Conservation (phyloP, 164 flowering plant genomes). For the Tinospora cordifolia region DNA sequence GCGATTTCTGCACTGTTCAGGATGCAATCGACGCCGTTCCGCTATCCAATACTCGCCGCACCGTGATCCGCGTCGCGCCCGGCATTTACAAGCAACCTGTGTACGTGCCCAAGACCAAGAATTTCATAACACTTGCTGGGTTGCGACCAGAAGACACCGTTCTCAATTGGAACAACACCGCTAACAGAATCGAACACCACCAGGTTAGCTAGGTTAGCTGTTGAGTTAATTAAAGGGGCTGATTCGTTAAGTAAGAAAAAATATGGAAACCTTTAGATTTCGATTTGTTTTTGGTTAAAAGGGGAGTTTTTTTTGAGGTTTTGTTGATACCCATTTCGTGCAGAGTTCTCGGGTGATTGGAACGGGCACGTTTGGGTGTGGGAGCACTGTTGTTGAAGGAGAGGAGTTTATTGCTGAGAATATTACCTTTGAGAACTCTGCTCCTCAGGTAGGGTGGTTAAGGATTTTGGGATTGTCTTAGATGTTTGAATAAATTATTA, state of each 20-base stretch:
- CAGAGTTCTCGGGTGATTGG: constrained; percentile 73
- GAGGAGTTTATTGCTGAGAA: constrained; percentile 96
- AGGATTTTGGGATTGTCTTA: background rate
- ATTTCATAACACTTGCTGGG: constrained; percentile 73
- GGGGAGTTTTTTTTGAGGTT: too few species aligned
- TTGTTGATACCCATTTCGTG: background rate
- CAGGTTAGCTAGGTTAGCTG: too few species aligned
- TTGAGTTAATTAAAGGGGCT: too few species aligned
- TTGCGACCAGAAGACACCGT: constrained; percentile 56
- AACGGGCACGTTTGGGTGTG: constrained; percentile 93
- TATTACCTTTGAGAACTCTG: constrained; percentile 85
- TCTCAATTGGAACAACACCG: constrained; percentile 84
- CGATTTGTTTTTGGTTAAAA: too few species aligned
- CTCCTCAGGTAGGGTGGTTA: constrained; percentile 54
- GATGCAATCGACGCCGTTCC: constrained; percentile 83
- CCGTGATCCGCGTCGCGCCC: constrained; percentile 60
- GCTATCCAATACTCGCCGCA: constrained; percentile 54
- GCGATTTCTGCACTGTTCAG: constrained; percentile 63
- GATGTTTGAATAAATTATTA: background rate
- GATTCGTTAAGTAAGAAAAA: too few species aligned
- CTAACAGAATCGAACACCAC: constrained; percentile 74
- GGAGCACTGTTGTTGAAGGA: constrained; percentile 77
- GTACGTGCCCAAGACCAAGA: constrained; percentile 89
- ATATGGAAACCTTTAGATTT: too few species aligned
- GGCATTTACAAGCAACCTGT: constrained; percentile 78